Percentiles rank a stretch among this genome's conserved stretches.
phyloP scores from a whole-genome alignment of 345 rosid species.

The Gossypium australe region DNA sequence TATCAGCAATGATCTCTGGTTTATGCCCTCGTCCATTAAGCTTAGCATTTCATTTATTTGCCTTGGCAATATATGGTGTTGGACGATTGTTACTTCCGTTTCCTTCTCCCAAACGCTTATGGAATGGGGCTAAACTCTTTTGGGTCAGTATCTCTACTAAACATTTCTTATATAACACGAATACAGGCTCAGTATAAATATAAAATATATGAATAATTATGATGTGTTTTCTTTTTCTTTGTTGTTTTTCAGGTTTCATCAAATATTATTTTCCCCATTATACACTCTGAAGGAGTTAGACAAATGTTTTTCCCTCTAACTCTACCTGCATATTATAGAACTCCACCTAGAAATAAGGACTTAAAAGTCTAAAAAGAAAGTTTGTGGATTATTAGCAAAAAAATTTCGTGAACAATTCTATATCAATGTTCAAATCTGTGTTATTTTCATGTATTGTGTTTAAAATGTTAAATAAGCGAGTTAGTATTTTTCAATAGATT shows the following conservation, averaged over 20 bases:
- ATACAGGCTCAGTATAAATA: not conserved
- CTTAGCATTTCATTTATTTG: slow-evolving; percentile 28
- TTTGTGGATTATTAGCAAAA: too few species aligned
- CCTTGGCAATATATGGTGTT: slow-evolving; percentile 26
- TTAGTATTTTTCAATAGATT: too few species aligned
- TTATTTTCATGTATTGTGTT: too few species aligned
- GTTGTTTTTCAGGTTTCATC: slow-evolving; percentile 12
- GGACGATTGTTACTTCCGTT: slow-evolving; percentile 24
- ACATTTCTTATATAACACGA: not conserved
- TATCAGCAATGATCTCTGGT: slow-evolving; percentile 26
- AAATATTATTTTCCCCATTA: not conserved
- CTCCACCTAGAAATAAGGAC: not conserved
- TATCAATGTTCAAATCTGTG: too few species aligned
- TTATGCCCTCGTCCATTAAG: slow-evolving; percentile 27
- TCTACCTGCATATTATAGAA: slow-evolving; percentile 2
- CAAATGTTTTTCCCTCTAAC: slow-evolving; percentile 15
- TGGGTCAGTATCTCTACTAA: slow-evolving; percentile 15
- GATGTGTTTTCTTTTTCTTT: not conserved
- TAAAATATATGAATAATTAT: not conserved
- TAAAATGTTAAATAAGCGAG: too few species aligned
- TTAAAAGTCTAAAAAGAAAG: too few species aligned
- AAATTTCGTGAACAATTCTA: too few species aligned
- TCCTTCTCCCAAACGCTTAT: slow-evolving; percentile 28
- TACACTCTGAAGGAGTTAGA: slow-evolving; percentile 11
- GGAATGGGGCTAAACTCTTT: slow-evolving; percentile 25